phyloP scores from a whole-genome alignment of 2,329 filamentous ascomycete genomes.

The Rhexocercosporidium sp. region DNA sequence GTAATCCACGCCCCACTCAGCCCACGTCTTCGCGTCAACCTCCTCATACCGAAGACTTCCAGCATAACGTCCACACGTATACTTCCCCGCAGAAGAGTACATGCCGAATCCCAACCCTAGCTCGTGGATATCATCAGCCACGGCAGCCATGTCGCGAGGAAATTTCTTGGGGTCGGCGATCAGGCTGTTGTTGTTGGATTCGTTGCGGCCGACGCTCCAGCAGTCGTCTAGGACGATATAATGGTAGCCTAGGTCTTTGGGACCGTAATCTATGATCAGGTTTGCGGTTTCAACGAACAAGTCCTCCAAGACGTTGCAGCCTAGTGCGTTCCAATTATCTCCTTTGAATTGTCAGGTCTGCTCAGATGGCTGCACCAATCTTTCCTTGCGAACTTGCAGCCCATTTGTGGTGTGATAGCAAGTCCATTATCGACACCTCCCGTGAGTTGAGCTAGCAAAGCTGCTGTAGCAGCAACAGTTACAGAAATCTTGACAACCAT shows the following conservation, averaged over 20 bases:
- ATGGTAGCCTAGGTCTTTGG: slow-evolving; percentile 59
- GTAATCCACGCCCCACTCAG: slow-evolving; percentile 57
- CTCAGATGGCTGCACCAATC: not conserved
- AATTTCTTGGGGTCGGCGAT: slow-evolving; percentile 49
- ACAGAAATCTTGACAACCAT: slow-evolving; percentile 23
- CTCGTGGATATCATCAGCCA: slow-evolving; percentile 53
- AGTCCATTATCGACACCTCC: slow-evolving; percentile 47
- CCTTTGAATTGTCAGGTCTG: slow-evolving; percentile 20
- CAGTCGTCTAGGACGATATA: slow-evolving; percentile 62
- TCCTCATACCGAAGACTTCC: slow-evolving; percentile 56
- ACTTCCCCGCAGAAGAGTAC: slow-evolving; percentile 54
- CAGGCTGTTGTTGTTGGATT: slow-evolving; percentile 49
- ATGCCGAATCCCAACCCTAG: slow-evolving; percentile 58
- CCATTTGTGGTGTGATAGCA: slow-evolving; percentile 49
- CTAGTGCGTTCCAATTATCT: slow-evolving; percentile 55
- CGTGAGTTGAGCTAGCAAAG: slow-evolving; percentile 27
- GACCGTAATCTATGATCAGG: slow-evolving; percentile 53
- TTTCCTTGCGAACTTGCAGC: slow-evolving; percentile 42
- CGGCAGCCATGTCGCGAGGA: slow-evolving; percentile 52
- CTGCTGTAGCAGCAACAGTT: slow-evolving; percentile 13
- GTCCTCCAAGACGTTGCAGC: slow-evolving; percentile 55
- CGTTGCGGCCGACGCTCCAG: slow-evolving; percentile 52
- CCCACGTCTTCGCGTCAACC: slow-evolving; percentile 57
- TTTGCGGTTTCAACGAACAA: slow-evolving; percentile 54
- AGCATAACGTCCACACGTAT: slow-evolving; percentile 47